Evolutionary conservation across 768 basidiomycete genomes (phyloP), one percentile per base, ranked within the genome.

Genomic region (Candolleomyces eurysporus): DNA sequence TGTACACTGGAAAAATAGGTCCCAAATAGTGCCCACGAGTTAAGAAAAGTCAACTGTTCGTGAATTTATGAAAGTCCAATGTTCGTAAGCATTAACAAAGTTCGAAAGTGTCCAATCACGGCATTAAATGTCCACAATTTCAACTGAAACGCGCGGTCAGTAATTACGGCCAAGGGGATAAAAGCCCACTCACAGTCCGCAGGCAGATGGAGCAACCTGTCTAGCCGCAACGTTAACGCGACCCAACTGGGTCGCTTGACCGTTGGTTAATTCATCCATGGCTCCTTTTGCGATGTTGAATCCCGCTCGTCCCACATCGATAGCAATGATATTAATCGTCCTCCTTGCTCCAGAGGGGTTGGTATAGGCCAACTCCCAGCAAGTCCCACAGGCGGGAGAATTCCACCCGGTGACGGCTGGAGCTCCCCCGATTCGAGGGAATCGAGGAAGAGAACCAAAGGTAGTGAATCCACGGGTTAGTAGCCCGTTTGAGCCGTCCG

Each of bases 401-500:
- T 84, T 77, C 71, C 73, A 88, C 30, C 79, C 80, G 6, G 69
- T 70, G 59, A 89, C 74, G 42, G 78, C 83, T 16, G 76, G 73
- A 0, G 78, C 82, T 0, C 82, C 87, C 32, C 85, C 86, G 66
- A 89, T 84, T 69, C 75, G 68, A 0, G 87, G 86, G 76, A 86
- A 90, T 50, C 71, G 73, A 2, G 87, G 86, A 31, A 89, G 70
- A 42, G 74, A 72, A 14, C 74, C 77, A 55, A 87, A 83, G 42
- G 79, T 85, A 4, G 72, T 76, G 71, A 76, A 87, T 4, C 73
- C 73, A 19, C 71, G 73, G 1, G 78, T 76, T 13, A 78, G 39
- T 21, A 89, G 73, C 14, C 86, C 86, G 58, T 85, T 73, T 22
- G 71, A 61, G 8, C 86, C 86, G 64, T 82, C 68, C 13, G 80